These are phyloP conservation scores for Naganishia kalamii DNA, from an alignment of 768 basidiomycete genomes.

Conservation along the genomic window DNA sequence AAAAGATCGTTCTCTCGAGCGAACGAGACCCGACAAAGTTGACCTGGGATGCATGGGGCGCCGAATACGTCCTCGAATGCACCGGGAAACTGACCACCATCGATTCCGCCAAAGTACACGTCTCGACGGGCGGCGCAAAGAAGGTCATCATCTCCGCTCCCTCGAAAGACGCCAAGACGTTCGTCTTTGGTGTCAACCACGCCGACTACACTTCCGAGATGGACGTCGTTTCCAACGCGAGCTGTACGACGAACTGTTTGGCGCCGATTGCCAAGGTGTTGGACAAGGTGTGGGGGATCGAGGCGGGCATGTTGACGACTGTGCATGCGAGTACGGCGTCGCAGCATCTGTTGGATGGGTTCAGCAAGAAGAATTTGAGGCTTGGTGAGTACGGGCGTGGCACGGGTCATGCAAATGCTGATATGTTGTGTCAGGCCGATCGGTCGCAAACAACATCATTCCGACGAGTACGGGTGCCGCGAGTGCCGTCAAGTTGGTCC, in stretches of 20 bases:
- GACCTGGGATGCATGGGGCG: slow-evolving; percentile 40
- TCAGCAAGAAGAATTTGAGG: slow-evolving; percentile 39
- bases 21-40: slow-evolving; percentile 40
- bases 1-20: slow-evolving; percentile 38
- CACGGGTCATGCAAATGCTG: background rate
- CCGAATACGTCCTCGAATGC: slow-evolving; percentile 43
- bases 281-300: slow-evolving; percentile 42
- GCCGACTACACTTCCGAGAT: slow-evolving; percentile 30
- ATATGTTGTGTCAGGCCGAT: slow-evolving; percentile 29
- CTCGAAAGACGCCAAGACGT: slow-evolving; percentile 35
- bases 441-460: slow-evolving; percentile 44
- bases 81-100: slow-evolving; percentile 44
- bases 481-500: slow-evolving; percentile 44
- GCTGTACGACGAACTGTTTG: slow-evolving; percentile 48
- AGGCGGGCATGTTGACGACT: slow-evolving; percentile 47
- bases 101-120: slow-evolving; percentile 37
- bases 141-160: slow-evolving; percentile 47
- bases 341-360: slow-evolving; percentile 47
- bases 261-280: slow-evolving; percentile 46
- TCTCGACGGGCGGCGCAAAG: slow-evolving; percentile 38
- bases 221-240: slow-evolving; percentile 44
- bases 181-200: slow-evolving; percentile 46
- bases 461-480: slow-evolving; percentile 46
- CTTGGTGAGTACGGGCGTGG: slow-evolving; percentile 24
- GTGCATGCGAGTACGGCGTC: slow-evolving; percentile 45